These are phyloP conservation scores for Sphaerulina vaccinii DNA, from an alignment of 2,329 filamentous ascomycete species.

Conservation along the genomic window DNA sequence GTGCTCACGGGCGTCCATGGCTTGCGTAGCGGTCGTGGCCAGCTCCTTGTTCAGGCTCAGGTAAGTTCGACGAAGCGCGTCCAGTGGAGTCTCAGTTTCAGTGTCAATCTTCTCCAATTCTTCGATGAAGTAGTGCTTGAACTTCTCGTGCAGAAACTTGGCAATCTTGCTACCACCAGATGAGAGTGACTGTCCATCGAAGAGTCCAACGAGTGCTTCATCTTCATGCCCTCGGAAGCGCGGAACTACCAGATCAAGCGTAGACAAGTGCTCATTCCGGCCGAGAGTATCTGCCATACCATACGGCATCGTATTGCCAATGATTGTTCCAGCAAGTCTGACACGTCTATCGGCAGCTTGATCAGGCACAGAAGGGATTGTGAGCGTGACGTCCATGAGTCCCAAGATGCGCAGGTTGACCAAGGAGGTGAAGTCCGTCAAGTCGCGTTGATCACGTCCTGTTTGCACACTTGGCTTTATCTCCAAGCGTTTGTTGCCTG, in stretches of 20 bases:
- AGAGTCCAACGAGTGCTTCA: constrained; percentile 89
- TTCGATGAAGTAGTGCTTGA: constrained; percentile 76
- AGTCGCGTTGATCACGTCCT: constrained; percentile 60
- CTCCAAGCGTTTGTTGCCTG: constrained; percentile 92
- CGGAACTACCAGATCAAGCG: constrained; percentile 91
- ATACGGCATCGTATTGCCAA: constrained; percentile 79
- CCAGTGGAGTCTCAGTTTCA: constrained; percentile 67
- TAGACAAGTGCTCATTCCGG: constrained; percentile 89
- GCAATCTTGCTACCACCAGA: constrained; percentile 92
- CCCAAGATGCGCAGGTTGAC: constrained; percentile 82
- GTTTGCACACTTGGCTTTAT: constrained; percentile 68
- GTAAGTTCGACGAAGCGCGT: constrained; percentile 84
- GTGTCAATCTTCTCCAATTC: constrained; percentile 72
- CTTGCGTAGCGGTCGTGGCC: constrained; percentile 77
- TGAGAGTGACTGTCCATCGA: constrained; percentile 87
- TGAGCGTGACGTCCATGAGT: constrained; percentile 96
- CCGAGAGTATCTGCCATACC: constrained; percentile 97
- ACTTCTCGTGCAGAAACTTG: constrained; percentile 95
- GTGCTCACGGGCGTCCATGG: constrained; percentile 69
- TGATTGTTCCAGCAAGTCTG: constrained; percentile 90
- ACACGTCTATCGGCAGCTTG: constrained; percentile 94
- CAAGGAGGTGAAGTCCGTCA: constrained; percentile 89
- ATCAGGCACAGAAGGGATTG: constrained; percentile 87
- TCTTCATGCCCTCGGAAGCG: constrained; percentile 86
- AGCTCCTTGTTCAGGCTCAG: constrained; percentile 90